These are phyloP conservation scores for Rhododendron molle DNA, from an alignment of 148 eudicot genomes.

Conservation along the genomic window DNA sequence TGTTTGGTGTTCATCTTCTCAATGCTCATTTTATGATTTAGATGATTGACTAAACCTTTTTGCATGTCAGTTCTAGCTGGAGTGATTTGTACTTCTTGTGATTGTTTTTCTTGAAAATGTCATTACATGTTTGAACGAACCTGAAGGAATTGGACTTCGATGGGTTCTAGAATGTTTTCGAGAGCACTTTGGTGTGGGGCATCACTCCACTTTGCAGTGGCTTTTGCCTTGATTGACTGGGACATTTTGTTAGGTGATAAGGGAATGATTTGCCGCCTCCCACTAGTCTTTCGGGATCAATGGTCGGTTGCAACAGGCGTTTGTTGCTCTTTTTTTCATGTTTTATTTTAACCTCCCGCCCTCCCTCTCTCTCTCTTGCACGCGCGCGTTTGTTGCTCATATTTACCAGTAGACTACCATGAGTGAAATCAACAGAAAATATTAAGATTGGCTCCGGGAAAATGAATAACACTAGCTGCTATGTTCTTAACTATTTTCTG, in stretches of 20 bases:
- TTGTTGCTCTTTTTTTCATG: background rate
- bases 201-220: background rate
- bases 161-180: background rate
- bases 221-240: background rate
- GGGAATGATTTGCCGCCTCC: background rate
- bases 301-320: background rate
- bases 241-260: background rate
- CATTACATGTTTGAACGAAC: background rate
- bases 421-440: background rate
- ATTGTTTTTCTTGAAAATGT: background rate
- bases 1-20: slow-evolving; percentile 17
- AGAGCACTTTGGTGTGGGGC: background rate
- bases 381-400: background rate
- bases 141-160: background rate
- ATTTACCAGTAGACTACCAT: background rate
- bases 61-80: background rate
- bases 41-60: background rate
- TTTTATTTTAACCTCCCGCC: too few species aligned
- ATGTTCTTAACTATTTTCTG: background rate
- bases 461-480: background rate
- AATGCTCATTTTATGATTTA: background rate
- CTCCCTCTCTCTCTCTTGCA: too few species aligned
- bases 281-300: background rate
- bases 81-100: background rate
- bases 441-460: background rate